A percentile compares a stretch with the other conserved stretches of the same genome.
These are phyloP conservation scores for Ustilago nuda DNA, from an alignment of 1,284 basidiomycete genomes.

Conservation along the genomic window DNA sequence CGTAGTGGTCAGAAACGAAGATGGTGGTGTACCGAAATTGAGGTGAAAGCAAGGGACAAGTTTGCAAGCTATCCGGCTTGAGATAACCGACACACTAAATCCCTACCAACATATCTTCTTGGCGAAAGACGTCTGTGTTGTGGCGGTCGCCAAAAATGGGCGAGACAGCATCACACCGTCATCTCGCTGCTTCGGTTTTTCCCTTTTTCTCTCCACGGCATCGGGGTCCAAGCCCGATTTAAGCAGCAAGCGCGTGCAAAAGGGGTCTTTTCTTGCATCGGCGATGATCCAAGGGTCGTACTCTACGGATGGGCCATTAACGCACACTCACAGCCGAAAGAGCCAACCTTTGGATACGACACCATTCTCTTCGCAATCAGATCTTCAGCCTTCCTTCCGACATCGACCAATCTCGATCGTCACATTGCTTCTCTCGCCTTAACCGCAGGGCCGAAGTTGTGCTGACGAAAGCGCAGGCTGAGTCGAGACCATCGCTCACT, in stretches of 20 bases:
- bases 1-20: background rate
- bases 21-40: background rate
- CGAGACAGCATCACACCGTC: slow-evolving; percentile 7
- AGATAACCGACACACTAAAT: slow-evolving; percentile 1
- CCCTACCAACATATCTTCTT: background rate
- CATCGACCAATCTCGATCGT: background rate
- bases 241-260: background rate
- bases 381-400: background rate
- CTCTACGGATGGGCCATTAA: slow-evolving; percentile 31
- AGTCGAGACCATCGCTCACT: background rate
- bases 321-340: background rate
- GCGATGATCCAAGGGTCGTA: slow-evolving; percentile 17
- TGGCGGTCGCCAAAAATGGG: background rate
- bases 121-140: background rate
- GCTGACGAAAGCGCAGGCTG: background rate
- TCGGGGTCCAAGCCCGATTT: background rate
- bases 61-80: background rate
- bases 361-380: background rate
- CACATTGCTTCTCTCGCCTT: background rate
- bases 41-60: background rate
- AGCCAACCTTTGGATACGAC: background rate
- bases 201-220: background rate
- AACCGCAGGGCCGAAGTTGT: background rate
- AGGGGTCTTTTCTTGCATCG: slow-evolving; percentile 7
- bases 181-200: slow-evolving; percentile 15